phyloP scores from a whole-genome alignment of 176 grass and related monocot species.

The Carex scoparia region DNA sequence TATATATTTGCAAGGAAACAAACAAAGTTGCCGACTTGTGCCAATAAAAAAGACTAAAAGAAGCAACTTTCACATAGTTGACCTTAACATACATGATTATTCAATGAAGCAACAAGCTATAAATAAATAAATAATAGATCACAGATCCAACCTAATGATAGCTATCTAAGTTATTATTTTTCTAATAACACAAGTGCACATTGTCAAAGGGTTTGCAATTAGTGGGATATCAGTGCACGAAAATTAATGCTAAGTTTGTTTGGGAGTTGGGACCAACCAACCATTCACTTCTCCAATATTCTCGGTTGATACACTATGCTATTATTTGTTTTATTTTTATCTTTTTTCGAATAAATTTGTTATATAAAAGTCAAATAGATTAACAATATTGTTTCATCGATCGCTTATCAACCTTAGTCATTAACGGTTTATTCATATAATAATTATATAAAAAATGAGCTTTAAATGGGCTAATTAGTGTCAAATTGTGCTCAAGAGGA shows the following conservation, averaged over 20 bases:
- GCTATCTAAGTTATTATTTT: conserved; percentile 8
- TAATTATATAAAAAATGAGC: background rate
- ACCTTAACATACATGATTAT: background rate
- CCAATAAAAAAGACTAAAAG: background rate
- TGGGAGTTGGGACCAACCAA: background rate
- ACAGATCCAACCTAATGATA: conserved; percentile 9
- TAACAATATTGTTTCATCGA: background rate
- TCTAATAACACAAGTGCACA: background rate
- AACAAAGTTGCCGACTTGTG: background rate
- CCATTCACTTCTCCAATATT: background rate
- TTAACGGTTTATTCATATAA: background rate
- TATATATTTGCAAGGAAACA: background rate
- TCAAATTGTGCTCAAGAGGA: background rate
- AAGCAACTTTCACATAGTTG: conserved; percentile 5
- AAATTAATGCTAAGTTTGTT: background rate
- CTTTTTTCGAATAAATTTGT: background rate
- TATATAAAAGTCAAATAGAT: background rate
- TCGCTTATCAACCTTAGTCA: background rate
- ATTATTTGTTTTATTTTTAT: background rate
- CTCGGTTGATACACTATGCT: background rate
- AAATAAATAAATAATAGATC: background rate
- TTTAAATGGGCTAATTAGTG: background rate
- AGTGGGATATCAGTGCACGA: conserved; percentile 5
- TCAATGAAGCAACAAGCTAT: background rate
- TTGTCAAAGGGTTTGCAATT: conserved; percentile 2